phyloP scores from a whole-genome alignment of 2,329 filamentous ascomycete species.

The Pseudocercospora cruenta region DNA sequence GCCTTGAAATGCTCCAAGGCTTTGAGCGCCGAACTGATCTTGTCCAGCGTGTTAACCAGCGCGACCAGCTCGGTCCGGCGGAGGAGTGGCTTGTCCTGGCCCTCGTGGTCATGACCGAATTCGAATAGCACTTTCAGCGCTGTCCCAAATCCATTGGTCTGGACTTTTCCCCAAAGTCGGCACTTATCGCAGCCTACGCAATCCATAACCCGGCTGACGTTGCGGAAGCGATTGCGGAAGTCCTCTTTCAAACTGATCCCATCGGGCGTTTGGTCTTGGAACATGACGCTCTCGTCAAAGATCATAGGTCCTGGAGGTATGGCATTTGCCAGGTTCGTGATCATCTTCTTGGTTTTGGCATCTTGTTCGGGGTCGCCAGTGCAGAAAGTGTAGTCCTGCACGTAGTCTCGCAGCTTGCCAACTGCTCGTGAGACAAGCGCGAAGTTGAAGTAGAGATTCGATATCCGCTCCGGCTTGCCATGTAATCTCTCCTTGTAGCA shows the following conservation, averaged over 20 bases:
- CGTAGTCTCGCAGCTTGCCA: constrained; percentile 82
- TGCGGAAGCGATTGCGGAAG: constrained; percentile 95
- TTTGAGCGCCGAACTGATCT: constrained; percentile 78
- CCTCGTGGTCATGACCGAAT: constrained; percentile 69
- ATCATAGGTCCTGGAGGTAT: constrained; percentile 72
- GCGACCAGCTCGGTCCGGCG: constrained; percentile 91
- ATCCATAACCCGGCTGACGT: constrained; percentile 96
- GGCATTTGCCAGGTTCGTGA: constrained; percentile 72
- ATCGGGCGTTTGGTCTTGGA: constrained; percentile 60
- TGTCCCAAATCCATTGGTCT: constrained; percentile 91
- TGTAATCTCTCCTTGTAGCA: constrained; percentile 91
- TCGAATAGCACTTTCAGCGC: constrained; percentile 96
- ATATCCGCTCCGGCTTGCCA: constrained; percentile 83
- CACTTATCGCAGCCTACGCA: constrained; percentile 99
- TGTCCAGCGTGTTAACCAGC: constrained; percentile 89
- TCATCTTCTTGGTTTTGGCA: constrained; percentile 74
- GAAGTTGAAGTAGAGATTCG: constrained; percentile 99
- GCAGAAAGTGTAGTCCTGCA: constrained; percentile 88
- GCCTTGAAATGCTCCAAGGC: constrained; percentile 73
- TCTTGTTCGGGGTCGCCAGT: constrained; percentile 83
- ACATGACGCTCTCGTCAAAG: constrained; percentile 96
- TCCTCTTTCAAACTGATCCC: constrained; percentile 85
- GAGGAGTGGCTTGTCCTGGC: constrained; percentile 66
- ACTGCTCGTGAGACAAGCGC: constrained; percentile 90
- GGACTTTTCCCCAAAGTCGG: constrained; percentile 94